A percentile compares a stretch with the other conserved stretches of the same genome.
Evolutionary conservation across 306 rosid genomes (phyloP).

Genomic region (Quercus gilva): DNA sequence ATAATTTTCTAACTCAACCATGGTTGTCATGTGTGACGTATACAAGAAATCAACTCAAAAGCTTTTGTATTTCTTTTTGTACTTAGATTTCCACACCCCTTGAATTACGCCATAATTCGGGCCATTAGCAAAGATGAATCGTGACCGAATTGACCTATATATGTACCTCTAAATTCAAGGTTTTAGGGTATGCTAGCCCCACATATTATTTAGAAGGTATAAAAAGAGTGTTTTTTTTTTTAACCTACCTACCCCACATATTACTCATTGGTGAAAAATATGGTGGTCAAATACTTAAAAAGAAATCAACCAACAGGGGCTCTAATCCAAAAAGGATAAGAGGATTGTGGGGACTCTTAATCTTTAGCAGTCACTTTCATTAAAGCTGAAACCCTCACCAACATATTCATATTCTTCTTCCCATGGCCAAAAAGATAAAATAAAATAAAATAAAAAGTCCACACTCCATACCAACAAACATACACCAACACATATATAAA

Average conservation of each 20-base stretch:
- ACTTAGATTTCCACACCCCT: slow-evolving; percentile 70
- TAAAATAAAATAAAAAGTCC: neutral
- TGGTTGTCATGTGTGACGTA: slow-evolving; percentile 17
- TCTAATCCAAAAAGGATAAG: slow-evolving; percentile 8
- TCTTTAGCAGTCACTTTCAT: slow-evolving; percentile 45
- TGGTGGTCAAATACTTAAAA: slow-evolving; percentile 26
- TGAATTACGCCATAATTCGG: slow-evolving; percentile 77
- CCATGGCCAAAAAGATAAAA: too few species aligned
- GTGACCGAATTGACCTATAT: slow-evolving; percentile 12
- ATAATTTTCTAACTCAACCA: slow-evolving; percentile 6
- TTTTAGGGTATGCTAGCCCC: slow-evolving; percentile 16
- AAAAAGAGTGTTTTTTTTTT: too few species aligned
- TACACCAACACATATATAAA: slow-evolving; percentile 14
- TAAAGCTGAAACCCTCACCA: slow-evolving; percentile 35
- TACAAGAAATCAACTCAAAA: neutral
- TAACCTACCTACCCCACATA: slow-evolving; percentile 7
- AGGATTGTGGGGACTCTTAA: neutral
- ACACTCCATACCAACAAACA: slow-evolving; percentile 8
- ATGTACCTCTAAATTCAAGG: slow-evolving; percentile 42
- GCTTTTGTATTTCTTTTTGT: neutral
- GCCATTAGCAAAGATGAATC: slow-evolving; percentile 46
- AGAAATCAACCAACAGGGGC: slow-evolving; percentile 2
- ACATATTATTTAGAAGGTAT: too few species aligned
- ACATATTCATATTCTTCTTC: neutral
- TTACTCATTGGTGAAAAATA: slow-evolving; percentile 31